These are phyloP conservation scores for Phytophthora pistaciae DNA, from an alignment of 352 stramenopile genomes.

Conservation along the genomic window DNA sequence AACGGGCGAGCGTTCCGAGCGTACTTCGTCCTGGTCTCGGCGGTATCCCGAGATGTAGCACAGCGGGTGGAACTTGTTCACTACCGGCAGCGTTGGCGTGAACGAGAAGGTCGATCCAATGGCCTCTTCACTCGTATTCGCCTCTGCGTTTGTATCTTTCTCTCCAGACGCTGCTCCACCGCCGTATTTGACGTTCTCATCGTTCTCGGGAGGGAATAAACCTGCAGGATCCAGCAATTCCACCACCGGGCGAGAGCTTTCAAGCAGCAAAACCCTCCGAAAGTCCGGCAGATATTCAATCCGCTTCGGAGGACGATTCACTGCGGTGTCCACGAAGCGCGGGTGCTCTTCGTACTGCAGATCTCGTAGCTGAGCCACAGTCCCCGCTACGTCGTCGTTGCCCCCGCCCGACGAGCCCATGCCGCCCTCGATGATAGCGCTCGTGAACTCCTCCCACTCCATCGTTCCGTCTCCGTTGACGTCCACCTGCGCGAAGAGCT, in stretches of 20 bases:
- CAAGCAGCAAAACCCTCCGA: constrained; percentile 64
- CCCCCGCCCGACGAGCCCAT: constrained; percentile 52
- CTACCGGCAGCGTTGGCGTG: constrained; percentile 50
- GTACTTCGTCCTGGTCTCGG: constrained; percentile 78
- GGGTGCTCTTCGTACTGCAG: constrained; percentile 80
- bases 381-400: constrained; percentile 38
- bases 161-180: constrained; percentile 8
- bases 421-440: constrained; percentile 81
- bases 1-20: constrained; percentile 79
- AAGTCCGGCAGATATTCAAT: constrained; percentile 71
- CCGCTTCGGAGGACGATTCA: constrained; percentile 70
- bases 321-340: constrained; percentile 49
- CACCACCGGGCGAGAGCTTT: constrained; percentile 72
- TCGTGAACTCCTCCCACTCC: constrained; percentile 89
- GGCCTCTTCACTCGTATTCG: constrained; percentile 13
- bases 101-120: constrained; percentile 30
- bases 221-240: constrained; percentile 66
- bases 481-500: constrained; percentile 82
- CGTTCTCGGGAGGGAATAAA: constrained; percentile 45
- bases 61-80: constrained; percentile 81
- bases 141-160: constrained; percentile 7
- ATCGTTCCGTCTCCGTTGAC: constrained; percentile 83
- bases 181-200: constrained; percentile 29
- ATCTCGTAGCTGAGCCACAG: constrained; percentile 60
- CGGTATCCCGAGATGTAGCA: constrained; percentile 77